phyloP scores from a whole-genome alignment of 305 asterid genomes.

The Nicotiana rustica region DNA sequence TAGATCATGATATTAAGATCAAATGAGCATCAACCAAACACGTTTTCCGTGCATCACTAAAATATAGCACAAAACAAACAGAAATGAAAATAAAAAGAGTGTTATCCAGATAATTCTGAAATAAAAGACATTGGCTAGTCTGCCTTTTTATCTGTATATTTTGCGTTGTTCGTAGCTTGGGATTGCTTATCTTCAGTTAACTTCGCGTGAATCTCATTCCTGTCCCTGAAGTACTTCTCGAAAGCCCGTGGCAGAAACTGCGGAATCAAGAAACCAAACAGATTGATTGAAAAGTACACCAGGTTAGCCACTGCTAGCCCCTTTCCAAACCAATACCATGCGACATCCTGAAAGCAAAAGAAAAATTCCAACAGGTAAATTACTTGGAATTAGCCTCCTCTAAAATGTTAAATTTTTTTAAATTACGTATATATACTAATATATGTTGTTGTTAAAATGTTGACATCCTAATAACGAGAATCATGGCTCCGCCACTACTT shows the following conservation, averaged over 20 bases:
- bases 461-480: too few species aligned
- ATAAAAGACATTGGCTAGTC: slow-evolving; percentile 35
- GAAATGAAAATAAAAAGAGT: neutral
- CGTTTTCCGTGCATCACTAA: too few species aligned
- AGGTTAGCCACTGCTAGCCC: slow-evolving; percentile 59
- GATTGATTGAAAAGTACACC: slow-evolving; percentile 57
- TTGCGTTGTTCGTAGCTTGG: slow-evolving; percentile 36
- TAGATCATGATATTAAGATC: too few species aligned
- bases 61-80: too few species aligned
- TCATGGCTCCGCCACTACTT: too few species aligned
- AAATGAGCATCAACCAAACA: too few species aligned
- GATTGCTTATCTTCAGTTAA: slow-evolving; percentile 60
- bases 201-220: slow-evolving; percentile 59
- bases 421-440: too few species aligned
- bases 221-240: slow-evolving; percentile 64
- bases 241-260: slow-evolving; percentile 78
- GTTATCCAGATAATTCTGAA: neutral
- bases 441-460: too few species aligned
- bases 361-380: neutral
- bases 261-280: slow-evolving; percentile 74
- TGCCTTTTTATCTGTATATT: slow-evolving; percentile 48
- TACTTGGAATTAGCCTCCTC: neutral
- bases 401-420: neutral
- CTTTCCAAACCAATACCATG: slow-evolving; percentile 85
- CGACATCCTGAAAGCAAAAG: slow-evolving; percentile 53